These are phyloP conservation scores for Intubia oerlemansii DNA, from an alignment of 2,329 filamentous ascomycete genomes.

Conservation along the genomic window DNA sequence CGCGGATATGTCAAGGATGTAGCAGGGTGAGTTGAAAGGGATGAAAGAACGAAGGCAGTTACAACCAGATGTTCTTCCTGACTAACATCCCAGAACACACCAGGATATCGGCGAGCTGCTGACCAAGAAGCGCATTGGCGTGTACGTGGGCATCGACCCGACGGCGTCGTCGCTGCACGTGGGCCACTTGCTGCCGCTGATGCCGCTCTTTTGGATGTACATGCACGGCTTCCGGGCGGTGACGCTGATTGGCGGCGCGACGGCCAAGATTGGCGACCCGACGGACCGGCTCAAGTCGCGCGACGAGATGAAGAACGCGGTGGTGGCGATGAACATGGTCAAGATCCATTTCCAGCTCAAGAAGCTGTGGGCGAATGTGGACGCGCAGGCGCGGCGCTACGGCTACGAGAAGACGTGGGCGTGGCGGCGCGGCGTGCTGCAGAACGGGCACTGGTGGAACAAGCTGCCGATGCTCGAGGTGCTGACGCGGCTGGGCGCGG, in stretches of 20 bases:
- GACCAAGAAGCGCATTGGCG: constrained; percentile 42
- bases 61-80: too few species aligned
- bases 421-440: constrained; percentile 46
- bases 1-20: constrained; percentile 54
- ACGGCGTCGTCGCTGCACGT: constrained; percentile 63
- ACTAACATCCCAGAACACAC: constrained; percentile 17
- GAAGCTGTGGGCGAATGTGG: constrained; percentile 54
- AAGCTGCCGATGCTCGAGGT: constrained; percentile 53
- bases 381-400: constrained; percentile 39
- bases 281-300: constrained; percentile 45
- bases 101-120: constrained; percentile 40
- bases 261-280: constrained; percentile 60
- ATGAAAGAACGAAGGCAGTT: too few species aligned
- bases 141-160: constrained; percentile 66
- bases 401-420: constrained; percentile 41
- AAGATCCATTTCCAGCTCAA: constrained; percentile 50
- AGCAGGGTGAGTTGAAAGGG: constrained; percentile 48
- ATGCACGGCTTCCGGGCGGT: constrained; percentile 49
- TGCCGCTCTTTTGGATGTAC: constrained; percentile 73
- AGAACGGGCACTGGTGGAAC: constrained; percentile 74
- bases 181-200: constrained; percentile 60
- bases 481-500: constrained; percentile 48
- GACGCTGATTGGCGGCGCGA: constrained; percentile 51
- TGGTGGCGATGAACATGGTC: constrained; percentile 40
- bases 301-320: constrained; percentile 25